Evolutionary conservation across 495 filamentous ascomycete species (phyloP), one percentile per base, ranked within the genome.

Genomic region (Hyphodiscus hymeniophilus): DNA sequence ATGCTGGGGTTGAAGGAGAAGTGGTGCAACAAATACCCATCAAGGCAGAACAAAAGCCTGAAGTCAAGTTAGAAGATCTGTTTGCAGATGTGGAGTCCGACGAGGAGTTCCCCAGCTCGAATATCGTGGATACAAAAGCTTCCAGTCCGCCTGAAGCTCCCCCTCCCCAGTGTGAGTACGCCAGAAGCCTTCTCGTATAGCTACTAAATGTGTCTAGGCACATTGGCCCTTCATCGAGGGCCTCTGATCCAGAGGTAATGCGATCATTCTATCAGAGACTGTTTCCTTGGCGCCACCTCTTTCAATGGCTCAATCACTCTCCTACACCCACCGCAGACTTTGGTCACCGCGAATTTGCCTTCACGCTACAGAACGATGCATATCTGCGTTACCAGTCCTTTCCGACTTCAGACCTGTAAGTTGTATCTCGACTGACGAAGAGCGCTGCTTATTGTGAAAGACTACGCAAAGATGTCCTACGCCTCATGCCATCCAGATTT

Each of bases 271-370:
- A 99, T 59, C 87, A 94, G 60, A 87, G 92, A 33, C 77, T 97
- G 31, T 97, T 97, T 62, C 92, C 92, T 7, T 99, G 94, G 71
- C 82, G 92, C 26, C 82, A 87, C 55, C 80, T 96, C 20, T 97
- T 96, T 67, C 90, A 96, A 64, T 99, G 92, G 92, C 77, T 99
- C 15, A 97, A 97, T 60, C 92, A 99, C 63, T 87, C 85, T 38
- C 81, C 89, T 22, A 74, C 79, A 5, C 92, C 94, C 0, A 81
- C 82, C 2, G 80, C 80, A 49, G 90, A 97, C 60, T 97, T 97
- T 62, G 78, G 74, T 12, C 87, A 96, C 59, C 85, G 92, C 44
- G 92, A 99, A 62, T 96, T 99, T 59, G 87, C 89, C 15, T 87
- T 99, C 55, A 95, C 89, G 2, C 68, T 97, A 15, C 84, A 84